Percentiles rank a stretch among this genome's conserved stretches.
Conservation (phyloP, 2,329 filamentous ascomycete species). For the Alternaria brassicicola region DNA sequence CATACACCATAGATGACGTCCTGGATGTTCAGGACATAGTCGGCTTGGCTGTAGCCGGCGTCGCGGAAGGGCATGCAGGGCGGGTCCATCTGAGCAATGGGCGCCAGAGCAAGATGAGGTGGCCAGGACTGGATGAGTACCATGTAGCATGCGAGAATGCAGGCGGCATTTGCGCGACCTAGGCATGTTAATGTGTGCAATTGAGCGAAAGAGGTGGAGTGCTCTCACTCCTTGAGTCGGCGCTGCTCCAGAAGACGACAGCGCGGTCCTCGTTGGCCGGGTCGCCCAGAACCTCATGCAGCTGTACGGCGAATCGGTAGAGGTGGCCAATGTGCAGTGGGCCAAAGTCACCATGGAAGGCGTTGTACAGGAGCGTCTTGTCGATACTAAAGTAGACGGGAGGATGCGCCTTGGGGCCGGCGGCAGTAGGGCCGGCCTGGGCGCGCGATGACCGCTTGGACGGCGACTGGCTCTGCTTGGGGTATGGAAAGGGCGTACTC, state of each 20-base stretch:
- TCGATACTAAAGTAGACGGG: constrained; percentile 97
- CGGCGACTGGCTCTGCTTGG: constrained; percentile 69
- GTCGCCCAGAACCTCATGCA: constrained; percentile 92
- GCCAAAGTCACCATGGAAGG: constrained; percentile 98
- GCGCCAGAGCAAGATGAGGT: constrained; percentile 90
- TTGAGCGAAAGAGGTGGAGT: not conserved
- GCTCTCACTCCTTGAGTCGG: constrained; percentile 83
- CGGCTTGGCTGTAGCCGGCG: constrained; percentile 96
- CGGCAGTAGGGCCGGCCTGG: constrained; percentile 62
- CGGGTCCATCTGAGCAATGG: constrained; percentile 94
- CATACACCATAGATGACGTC: constrained; percentile 98
- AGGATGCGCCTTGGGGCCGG: constrained; percentile 60
- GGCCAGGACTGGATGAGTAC: constrained; percentile 98
- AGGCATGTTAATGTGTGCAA: constrained; percentile 24
- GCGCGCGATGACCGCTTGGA: constrained; percentile 75
- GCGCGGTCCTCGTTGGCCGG: constrained; percentile 87
- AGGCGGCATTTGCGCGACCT: constrained; percentile 93
- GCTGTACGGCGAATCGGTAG: constrained; percentile 93
- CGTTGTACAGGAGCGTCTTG: constrained; percentile 91
- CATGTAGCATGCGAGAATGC: constrained; percentile 97
- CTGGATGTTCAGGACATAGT: constrained; percentile 94
- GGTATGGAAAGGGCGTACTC: constrained; percentile 86
- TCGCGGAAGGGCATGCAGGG: constrained; percentile 99
- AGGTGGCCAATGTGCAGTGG: constrained; percentile 96
- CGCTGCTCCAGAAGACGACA: constrained; percentile 94